Evolutionary conservation across 2,329 filamentous ascomycete species (phyloP).

Genomic region (Coniochaeta prunicola): DNA sequence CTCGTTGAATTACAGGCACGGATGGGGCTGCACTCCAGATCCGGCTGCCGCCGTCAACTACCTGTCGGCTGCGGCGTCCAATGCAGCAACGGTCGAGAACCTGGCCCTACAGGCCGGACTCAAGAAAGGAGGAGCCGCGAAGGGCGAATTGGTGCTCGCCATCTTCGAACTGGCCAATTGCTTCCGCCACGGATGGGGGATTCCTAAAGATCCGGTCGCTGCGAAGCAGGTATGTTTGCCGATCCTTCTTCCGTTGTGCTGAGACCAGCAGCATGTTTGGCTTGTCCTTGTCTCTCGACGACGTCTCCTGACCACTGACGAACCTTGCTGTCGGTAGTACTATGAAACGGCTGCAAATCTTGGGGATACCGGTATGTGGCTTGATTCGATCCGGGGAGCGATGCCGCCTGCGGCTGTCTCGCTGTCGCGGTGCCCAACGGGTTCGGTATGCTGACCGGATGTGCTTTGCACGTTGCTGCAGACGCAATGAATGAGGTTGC

Average conservation of each 20-base stretch:
- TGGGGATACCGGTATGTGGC: slow-evolving; percentile 66
- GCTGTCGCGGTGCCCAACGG: slow-evolving; percentile 5
- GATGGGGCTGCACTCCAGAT: slow-evolving; percentile 80
- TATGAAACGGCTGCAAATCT: slow-evolving; percentile 97
- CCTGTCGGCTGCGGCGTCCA: slow-evolving; percentile 81
- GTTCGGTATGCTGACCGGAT: slow-evolving; percentile 18
- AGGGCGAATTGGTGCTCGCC: slow-evolving; percentile 90
- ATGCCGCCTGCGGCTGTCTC: not conserved
- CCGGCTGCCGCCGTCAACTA: slow-evolving; percentile 70
- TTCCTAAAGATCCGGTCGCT: slow-evolving; percentile 76
- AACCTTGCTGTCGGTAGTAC: slow-evolving; percentile 49
- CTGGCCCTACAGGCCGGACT: slow-evolving; percentile 79
- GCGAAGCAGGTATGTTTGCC: slow-evolving; percentile 57
- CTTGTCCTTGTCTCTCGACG: not conserved
- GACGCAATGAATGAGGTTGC: slow-evolving; percentile 97
- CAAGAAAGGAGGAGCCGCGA: slow-evolving; percentile 89
- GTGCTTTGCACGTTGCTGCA: slow-evolving; percentile 23
- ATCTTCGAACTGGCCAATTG: slow-evolving; percentile 93
- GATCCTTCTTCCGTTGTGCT: not conserved
- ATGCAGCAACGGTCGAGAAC: slow-evolving; percentile 80
- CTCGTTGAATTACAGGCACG: slow-evolving; percentile 58
- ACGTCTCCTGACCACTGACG: not conserved
- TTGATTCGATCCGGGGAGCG: not conserved
- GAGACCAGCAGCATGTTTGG: slow-evolving; percentile 19
- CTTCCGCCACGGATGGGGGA: slow-evolving; percentile 93